Evolutionary conservation across 345 rosid genomes (phyloP).

Genomic region (Brassica juncea): DNA sequence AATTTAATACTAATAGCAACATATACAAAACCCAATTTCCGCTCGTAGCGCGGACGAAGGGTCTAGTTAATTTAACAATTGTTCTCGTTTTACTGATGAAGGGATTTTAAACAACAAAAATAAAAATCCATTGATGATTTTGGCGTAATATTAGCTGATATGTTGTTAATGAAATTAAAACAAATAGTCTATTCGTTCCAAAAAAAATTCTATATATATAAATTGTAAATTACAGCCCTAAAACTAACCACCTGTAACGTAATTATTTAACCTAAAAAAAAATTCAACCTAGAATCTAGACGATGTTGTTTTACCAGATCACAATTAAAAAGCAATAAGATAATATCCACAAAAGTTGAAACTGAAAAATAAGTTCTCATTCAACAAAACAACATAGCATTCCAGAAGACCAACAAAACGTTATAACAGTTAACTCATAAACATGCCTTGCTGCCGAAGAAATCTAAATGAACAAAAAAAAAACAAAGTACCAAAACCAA

Average conservation of each 20-base stretch:
- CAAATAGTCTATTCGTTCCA: not conserved
- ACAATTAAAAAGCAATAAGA: not conserved
- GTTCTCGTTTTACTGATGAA: not conserved
- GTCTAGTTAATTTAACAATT: too few species aligned
- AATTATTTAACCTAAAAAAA: not conserved
- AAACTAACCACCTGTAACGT: not conserved
- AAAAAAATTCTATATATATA: too few species aligned
- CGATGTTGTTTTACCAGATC: not conserved
- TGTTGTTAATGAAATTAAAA: not conserved
- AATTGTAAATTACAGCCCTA: not conserved
- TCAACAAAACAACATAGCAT: slow-evolving; percentile 5
- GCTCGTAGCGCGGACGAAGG: too few species aligned
- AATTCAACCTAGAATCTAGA: not conserved
- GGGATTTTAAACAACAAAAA: too few species aligned
- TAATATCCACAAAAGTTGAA: not conserved
- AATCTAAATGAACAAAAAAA: not conserved
- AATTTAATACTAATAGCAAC: too few species aligned
- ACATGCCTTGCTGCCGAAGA: slow-evolving; percentile 18
- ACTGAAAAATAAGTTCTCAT: not conserved
- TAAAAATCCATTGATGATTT: too few species aligned
- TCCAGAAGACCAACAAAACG: slow-evolving; percentile 1
- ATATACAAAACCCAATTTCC: too few species aligned
- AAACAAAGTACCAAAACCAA: not conserved
- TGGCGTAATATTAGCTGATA: not conserved
- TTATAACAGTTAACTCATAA: not conserved